Conservation (phyloP, 306 rosid species). For the Geum urbanum region DNA sequence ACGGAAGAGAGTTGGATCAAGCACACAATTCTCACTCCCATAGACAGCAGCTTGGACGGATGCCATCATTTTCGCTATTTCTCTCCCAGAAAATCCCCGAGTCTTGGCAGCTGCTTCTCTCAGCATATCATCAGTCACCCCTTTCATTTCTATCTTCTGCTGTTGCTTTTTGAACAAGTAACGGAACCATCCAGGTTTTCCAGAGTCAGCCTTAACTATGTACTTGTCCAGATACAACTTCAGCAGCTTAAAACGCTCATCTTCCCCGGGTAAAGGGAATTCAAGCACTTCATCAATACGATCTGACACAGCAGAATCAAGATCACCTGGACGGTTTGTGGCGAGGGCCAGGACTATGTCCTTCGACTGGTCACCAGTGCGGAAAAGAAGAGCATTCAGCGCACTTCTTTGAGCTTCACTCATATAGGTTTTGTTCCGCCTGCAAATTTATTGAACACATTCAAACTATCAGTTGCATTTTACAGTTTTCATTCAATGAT, state of each 20-base stretch:
- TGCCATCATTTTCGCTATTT: slow-evolving; percentile 95
- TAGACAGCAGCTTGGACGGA: slow-evolving; percentile 92
- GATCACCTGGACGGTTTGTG: slow-evolving; percentile 94
- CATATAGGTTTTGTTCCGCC: slow-evolving; percentile 97
- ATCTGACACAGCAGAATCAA: slow-evolving; percentile 92
- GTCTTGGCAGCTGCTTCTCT: slow-evolving; percentile 84
- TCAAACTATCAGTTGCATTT: slow-evolving; percentile 16
- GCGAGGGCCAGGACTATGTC: slow-evolving; percentile 98
- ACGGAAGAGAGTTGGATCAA: slow-evolving; percentile 67
- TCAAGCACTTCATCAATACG: slow-evolving; percentile 95
- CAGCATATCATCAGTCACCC: slow-evolving; percentile 70
- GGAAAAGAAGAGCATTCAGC: slow-evolving; percentile 91
- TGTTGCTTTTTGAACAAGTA: slow-evolving; percentile 56
- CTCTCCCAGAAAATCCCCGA: slow-evolving; percentile 90
- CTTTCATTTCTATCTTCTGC: slow-evolving; percentile 73
- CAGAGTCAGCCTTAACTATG: slow-evolving; percentile 67
- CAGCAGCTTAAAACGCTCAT: slow-evolving; percentile 75
- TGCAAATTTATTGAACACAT: slow-evolving; percentile 39
- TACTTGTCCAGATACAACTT: slow-evolving; percentile 88
- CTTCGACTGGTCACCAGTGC: slow-evolving; percentile 96
- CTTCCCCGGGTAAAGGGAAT: slow-evolving; percentile 93
- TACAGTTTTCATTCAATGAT: background rate
- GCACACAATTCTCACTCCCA: slow-evolving; percentile 79
- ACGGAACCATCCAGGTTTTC: slow-evolving; percentile 55
- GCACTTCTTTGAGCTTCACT: slow-evolving; percentile 99